These are phyloP conservation scores for Debaryomyces subglobosus DNA, from an alignment of 1,139 yeast species.

Conservation along the genomic window DNA sequence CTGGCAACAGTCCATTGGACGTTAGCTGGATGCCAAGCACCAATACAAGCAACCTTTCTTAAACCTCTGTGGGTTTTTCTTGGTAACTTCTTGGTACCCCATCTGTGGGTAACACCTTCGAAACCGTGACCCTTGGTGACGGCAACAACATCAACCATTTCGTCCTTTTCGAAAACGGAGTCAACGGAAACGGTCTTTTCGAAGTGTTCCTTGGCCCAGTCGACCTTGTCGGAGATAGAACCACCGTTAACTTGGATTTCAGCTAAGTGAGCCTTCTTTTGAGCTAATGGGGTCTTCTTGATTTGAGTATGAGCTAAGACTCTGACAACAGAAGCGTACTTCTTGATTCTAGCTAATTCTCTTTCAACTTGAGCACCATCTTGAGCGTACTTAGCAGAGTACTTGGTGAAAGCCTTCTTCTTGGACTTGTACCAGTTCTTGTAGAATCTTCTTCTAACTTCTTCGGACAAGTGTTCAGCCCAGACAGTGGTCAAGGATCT, in stretches of 20 bases:
- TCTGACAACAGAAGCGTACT: conserved; percentile 98
- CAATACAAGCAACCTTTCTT: conserved; percentile 99
- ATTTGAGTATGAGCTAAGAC: conserved; percentile 99
- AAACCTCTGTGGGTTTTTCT: conserved; percentile 99
- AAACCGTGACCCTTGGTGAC: conserved; percentile 99
- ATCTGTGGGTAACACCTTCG: conserved; percentile 99
- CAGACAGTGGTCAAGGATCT: conserved; percentile 99
- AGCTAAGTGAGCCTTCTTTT: conserved; percentile 99
- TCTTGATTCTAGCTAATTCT: conserved; percentile 97
- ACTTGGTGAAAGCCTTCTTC: conserved; percentile 99
- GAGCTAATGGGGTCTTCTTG: conserved; percentile 98
- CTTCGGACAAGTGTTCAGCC: conserved; percentile 99
- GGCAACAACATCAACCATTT: conserved; percentile 97
- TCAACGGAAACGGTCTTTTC: conserved; percentile 98
- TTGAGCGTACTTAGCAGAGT: conserved; percentile 97
- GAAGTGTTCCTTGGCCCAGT: conserved; percentile 98
- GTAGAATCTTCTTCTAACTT: conserved; percentile 99
- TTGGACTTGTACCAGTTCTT: conserved; percentile 99
- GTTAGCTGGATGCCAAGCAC: conserved; percentile 99
- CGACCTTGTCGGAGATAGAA: conserved; percentile 94
- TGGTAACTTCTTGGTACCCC: conserved; percentile 99
- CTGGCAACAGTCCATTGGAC: conserved; percentile 99
- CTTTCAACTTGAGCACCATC: conserved; percentile 88
- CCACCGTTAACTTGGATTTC: conserved; percentile 99
- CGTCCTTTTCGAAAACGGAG: conserved; percentile 97